Evolutionary conservation across 352 stramenopile species (phyloP), one percentile per base, ranked within the genome.

Genomic region (Phytophthora capsici): DNA sequence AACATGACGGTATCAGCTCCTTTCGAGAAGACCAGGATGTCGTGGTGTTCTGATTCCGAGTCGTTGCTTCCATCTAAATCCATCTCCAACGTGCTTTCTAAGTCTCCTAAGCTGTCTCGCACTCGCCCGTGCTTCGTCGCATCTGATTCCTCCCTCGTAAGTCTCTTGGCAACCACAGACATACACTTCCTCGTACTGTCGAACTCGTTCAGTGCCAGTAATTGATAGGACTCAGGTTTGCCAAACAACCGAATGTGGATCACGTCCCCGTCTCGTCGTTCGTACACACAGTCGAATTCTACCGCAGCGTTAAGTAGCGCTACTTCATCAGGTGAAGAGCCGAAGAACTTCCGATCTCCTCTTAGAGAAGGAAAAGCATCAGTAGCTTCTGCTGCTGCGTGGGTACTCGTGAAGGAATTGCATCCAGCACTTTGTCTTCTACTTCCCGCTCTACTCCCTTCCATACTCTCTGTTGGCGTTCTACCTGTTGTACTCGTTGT

Each of bases 1-100:
- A 97, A 96, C 89, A 97, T 97, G 5, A 96, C 73, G 0, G 86
- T 96, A 60, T 97, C 91, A 10, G 91, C 87, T 7, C 91, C 91
- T 67, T 98, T 97, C 14, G 78, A 90, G 43, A 94, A 96, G 0
- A 96, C 72, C 2, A 91, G 73, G 14, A 95, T 81, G 4, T 89
- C 82, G 14, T 87, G 76, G 0, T 84, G 63, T 37, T 80, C 52
- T 1, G 65, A 50, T 16, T 81, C 63, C 0, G 4, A 66, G 1
- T 66, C 67, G n/a, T 61, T 51, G 8, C 71, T 38, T 14, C 57
- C 44, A 3, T 80, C 52, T 1, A 78, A 41, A 16, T 81, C 62
- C 2, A 28, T 32, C 14, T 66, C 54, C 9, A 71, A 51, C 0
- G 73, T 59, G 1, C 46, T 52, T n/a, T 83, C 68, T 3, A 80